Evolutionary conservation across 768 basidiomycete genomes (phyloP).

Genomic region (Lactarius hengduanensis): DNA sequence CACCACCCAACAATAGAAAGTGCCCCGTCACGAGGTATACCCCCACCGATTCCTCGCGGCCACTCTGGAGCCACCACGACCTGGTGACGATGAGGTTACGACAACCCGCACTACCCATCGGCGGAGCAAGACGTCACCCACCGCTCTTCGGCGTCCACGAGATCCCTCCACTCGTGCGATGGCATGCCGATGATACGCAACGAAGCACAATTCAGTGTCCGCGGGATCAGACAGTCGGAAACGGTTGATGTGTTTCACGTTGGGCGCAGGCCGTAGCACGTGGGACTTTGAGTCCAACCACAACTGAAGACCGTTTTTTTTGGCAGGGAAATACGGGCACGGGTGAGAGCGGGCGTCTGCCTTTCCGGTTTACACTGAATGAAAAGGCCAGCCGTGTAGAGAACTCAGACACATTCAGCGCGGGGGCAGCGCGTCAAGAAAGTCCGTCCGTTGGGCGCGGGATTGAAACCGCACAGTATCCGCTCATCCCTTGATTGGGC

Average conservation of each 20-base stretch:
- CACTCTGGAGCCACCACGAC: constrained; percentile 55
- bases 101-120: constrained; percentile 47
- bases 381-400: constrained; percentile 10
- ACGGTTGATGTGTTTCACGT: neutral
- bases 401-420: constrained; percentile 13
- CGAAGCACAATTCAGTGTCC: constrained; percentile 17
- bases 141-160: constrained; percentile 52
- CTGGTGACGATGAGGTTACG: constrained; percentile 56
- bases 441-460: constrained; percentile 9
- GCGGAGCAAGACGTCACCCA: constrained; percentile 46
- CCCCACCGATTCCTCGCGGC: constrained; percentile 65
- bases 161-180: constrained; percentile 36
- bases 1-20: constrained; percentile 74
- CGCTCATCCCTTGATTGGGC: constrained; percentile 18
- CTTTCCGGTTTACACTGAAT: neutral
- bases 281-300: neutral
- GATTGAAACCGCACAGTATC: constrained; percentile 20
- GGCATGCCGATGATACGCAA: constrained; percentile 3
- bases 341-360: neutral
- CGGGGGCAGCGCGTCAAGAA: neutral
- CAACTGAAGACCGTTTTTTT: neutral
- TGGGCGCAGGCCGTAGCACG: neutral
- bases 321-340: neutral
- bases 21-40: constrained; percentile 53
- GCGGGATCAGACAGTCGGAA: constrained; percentile 1